Evolutionary conservation across 2,329 filamentous ascomycete genomes (phyloP).

Genomic region (Ophiostoma pallidulum): DNA sequence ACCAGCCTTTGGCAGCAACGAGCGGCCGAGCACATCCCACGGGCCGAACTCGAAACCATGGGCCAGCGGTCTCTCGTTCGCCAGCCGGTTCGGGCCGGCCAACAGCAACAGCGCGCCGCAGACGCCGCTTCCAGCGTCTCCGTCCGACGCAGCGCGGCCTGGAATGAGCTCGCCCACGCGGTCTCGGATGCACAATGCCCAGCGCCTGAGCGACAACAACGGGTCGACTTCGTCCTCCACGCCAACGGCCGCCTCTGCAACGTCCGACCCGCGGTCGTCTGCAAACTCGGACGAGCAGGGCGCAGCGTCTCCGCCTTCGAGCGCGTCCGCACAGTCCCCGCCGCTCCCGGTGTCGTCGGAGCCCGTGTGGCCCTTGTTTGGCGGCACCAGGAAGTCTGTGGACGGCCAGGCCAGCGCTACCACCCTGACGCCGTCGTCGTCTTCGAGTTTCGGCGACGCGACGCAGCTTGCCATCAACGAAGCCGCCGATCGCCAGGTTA

Average conservation of each 20-base stretch:
- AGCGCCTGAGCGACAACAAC: slow-evolving; percentile 10
- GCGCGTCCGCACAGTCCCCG: slow-evolving; percentile 1
- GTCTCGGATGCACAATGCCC: neutral
- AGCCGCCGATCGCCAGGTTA: neutral
- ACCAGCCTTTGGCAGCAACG: slow-evolving; percentile 22
- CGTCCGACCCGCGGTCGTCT: neutral
- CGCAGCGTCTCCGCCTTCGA: neutral
- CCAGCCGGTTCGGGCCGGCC: slow-evolving; percentile 31
- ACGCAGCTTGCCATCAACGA: neutral
- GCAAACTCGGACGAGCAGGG: neutral
- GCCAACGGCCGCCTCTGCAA: neutral
- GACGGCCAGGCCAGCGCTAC: neutral
- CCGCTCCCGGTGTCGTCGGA: neutral
- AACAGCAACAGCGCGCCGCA: slow-evolving; percentile 14
- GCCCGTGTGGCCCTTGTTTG: neutral
- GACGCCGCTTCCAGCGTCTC: neutral
- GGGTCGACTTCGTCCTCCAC: slow-evolving; percentile 13
- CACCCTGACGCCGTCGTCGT: neutral
- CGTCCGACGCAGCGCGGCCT: slow-evolving; percentile 16
- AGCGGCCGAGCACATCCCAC: slow-evolving; percentile 24
- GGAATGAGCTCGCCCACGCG: slow-evolving; percentile 2
- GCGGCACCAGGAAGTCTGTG: neutral
- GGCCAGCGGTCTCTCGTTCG: slow-evolving; percentile 34
- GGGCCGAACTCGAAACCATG: slow-evolving; percentile 29
- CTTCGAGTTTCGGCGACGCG: neutral